phyloP scores from a whole-genome alignment of 495 filamentous ascomycete species.

The Jackrogersella multiformis region DNA sequence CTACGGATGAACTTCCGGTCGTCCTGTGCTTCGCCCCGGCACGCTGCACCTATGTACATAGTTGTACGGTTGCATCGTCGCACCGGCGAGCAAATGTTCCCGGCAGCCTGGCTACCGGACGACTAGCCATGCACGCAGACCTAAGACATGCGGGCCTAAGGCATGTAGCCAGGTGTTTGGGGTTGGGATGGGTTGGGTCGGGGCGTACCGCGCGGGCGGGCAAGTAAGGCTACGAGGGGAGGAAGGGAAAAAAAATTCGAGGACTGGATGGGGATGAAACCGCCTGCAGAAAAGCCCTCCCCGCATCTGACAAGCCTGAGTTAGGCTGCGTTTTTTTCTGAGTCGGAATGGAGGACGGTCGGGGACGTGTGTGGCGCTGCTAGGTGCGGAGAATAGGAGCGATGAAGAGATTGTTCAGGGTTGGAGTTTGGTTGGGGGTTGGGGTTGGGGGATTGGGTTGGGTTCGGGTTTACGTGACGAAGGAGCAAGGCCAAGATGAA shows the following conservation, averaged over 20 bases:
- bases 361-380: conserved; percentile 18
- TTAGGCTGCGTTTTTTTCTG: conserved; percentile 18
- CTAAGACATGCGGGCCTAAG: too few species aligned
- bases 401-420: background rate
- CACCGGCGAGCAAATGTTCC: too few species aligned
- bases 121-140: background rate
- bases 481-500: background rate
- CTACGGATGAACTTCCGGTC: background rate
- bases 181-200: too few species aligned
- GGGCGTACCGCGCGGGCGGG: background rate
- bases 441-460: too few species aligned
- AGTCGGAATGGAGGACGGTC: conserved; percentile 7
- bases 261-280: background rate
- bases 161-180: background rate
- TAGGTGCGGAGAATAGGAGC: conserved; percentile 10
- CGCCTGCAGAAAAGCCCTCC: background rate
- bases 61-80: background rate
- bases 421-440: too few species aligned
- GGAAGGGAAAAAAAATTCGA: background rate
- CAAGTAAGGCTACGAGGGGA: background rate
- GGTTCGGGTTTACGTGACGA: background rate
- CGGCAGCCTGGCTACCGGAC: conserved; percentile 9
- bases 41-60: background rate
- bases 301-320: conserved; percentile 10
- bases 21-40: background rate